phyloP scores from a whole-genome alignment of 2,329 filamentous ascomycete species.

The Cordyceps javanica region DNA sequence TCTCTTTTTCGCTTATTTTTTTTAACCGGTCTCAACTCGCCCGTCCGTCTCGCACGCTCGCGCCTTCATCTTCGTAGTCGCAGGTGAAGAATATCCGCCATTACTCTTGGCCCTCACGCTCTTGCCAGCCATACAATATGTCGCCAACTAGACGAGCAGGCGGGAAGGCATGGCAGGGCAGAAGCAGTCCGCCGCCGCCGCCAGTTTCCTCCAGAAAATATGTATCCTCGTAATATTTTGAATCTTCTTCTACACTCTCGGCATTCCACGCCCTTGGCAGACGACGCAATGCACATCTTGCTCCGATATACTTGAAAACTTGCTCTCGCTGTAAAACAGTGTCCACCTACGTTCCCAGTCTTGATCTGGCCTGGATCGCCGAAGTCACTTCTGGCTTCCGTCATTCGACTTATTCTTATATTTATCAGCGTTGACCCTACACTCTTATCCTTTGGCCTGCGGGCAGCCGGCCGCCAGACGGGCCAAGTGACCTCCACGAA shows the following conservation, averaged over 20 bases:
- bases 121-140: slow-evolving; percentile 2
- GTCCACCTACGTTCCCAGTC: neutral
- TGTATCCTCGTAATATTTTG: neutral
- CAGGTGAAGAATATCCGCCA: neutral
- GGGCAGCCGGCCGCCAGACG: neutral
- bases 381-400: neutral
- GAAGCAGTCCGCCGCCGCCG: neutral
- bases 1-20: neutral
- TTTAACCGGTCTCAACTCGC: neutral
- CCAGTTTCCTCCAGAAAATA: no score
- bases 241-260: neutral
- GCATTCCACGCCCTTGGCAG: neutral
- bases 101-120: neutral
- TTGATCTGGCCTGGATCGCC: neutral
- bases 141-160: neutral
- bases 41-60: neutral
- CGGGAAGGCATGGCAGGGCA: slow-evolving; percentile 3
- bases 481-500: neutral
- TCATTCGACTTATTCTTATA: slow-evolving; percentile 4
- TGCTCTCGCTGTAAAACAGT: slow-evolving; percentile 7
- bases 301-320: slow-evolving; percentile 11
- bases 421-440: neutral
- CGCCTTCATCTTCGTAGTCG: slow-evolving; percentile 4
- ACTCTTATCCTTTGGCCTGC: neutral
- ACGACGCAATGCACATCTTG: slow-evolving; percentile 9